Percentiles rank a stretch among this genome's conserved stretches.
phyloP scores from a whole-genome alignment of 306 rosid genomes.

The Spatholobus suberectus region DNA sequence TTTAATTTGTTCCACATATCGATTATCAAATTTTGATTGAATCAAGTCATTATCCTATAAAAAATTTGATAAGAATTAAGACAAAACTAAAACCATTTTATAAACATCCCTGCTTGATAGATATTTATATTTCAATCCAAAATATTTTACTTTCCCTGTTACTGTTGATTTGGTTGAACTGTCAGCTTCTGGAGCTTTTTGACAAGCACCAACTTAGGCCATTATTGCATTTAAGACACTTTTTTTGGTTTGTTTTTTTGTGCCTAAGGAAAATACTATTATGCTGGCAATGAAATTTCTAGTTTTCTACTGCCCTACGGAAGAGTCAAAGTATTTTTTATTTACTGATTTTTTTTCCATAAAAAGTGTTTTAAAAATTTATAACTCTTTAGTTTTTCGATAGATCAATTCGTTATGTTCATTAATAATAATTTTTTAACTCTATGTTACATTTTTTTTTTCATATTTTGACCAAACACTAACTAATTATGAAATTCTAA shows the following conservation, averaged over 20 bases:
- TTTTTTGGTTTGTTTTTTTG: not conserved
- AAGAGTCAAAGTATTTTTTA: not conserved
- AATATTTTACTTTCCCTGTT: not conserved
- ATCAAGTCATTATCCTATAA: not conserved
- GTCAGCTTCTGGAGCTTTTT: slow-evolving; percentile 1
- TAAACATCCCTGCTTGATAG: not conserved
- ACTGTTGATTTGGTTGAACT: slow-evolving; percentile 12
- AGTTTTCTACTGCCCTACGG: not conserved
- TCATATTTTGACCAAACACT: not conserved
- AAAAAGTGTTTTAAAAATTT: not conserved
- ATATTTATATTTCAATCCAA: not conserved
- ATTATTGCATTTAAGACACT: slow-evolving; percentile 12
- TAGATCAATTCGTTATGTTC: not conserved
- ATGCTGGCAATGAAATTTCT: not conserved
- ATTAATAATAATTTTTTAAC: not conserved
- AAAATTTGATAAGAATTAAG: not conserved
- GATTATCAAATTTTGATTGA: not conserved
- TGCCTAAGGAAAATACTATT: not conserved
- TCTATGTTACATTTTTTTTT: not conserved
- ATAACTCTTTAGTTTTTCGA: not conserved
- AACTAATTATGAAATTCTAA: not conserved
- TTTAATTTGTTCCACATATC: not conserved
- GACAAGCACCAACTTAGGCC: not conserved
- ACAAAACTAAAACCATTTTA: not conserved
- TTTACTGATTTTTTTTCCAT: not conserved